These are phyloP conservation scores for Pseudogymnoascus sp. DNA, from an alignment of 2,329 filamentous ascomycete species.

Conservation along the genomic window DNA sequence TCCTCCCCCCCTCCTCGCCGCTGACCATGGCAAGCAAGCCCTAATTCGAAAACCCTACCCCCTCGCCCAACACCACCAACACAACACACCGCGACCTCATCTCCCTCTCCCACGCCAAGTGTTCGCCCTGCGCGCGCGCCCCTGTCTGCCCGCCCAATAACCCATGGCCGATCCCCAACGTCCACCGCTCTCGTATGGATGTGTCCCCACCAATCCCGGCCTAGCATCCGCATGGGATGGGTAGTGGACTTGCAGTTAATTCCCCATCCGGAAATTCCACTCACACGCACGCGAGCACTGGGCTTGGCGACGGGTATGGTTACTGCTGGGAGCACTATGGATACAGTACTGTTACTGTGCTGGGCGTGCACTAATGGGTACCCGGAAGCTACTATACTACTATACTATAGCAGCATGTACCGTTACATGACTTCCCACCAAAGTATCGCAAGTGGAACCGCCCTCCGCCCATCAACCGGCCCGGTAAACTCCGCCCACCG, in stretches of 20 bases:
- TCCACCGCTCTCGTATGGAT: neutral
- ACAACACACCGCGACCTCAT: neutral
- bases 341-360: too few relatives aligned
- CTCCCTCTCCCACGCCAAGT: neutral
- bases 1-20: neutral
- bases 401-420: neutral
- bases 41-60: neutral
- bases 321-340: neutral
- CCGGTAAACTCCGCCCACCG: neutral
- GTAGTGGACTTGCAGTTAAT: neutral
- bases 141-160: neutral
- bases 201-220: neutral
- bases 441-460: neutral
- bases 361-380: neutral
- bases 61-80: neutral
- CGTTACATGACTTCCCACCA: neutral
- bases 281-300: neutral
- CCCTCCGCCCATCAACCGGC: neutral
- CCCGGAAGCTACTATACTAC: neutral
- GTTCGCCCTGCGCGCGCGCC: neutral
- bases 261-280: neutral
- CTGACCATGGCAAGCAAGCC: neutral
- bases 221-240: neutral
- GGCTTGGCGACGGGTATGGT: neutral
- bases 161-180: neutral